Base-by-base conservation (phyloP, 2,329 filamentous ascomycete species). In the Exserohilum rostratum region DNA sequence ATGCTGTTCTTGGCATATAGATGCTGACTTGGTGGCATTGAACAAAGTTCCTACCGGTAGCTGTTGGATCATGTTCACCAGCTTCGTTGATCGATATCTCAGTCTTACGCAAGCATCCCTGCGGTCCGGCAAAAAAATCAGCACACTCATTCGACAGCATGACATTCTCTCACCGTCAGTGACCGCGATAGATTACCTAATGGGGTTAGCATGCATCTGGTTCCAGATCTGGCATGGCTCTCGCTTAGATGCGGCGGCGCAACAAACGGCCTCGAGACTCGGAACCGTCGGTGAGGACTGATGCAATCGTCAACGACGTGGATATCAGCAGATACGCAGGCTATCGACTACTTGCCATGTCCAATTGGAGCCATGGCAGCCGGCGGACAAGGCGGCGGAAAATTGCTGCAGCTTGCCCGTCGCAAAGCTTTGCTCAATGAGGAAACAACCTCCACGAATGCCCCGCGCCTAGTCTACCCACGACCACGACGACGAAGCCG, bases 381-480 rank as follows among this genome's bases (percentile, higher is more conserved):
- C 65, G 65, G 64, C 52, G 62, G 46, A 59, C 12, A 62, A 47
- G 15, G 54, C 51, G 50, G 57, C 56, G 64, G 59, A 53, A 62
- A 67, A 61, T 22, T 15, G 37, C 38, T 29, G 34, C 44, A 40
- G 45, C 17, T 55, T 54, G 60, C 35, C 46, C 63, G 59, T 63
- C 65, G 65, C 64, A 66, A 65, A 65, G 57, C 55, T 61, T 68
- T 68, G 58, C 65, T 66, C 49, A 50, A 66, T 66, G 6, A 58
- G 65, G 65, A 65, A 65, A 67, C 61, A 63, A 61, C 61, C 61
- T 63, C 65, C 65, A 61, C 50, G 58, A 59, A 52, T 55, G 64
- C 65, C 64, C 65, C 65, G 65, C 65, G 62, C 55, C 49, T 55
- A 59, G 57, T 61, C 47, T 49, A 52, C 50, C 56, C 46, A 29